These are phyloP conservation scores for Coemansia sp. DNA, from an alignment of 192 early-diverging fungal genomes.

Conservation along the genomic window DNA sequence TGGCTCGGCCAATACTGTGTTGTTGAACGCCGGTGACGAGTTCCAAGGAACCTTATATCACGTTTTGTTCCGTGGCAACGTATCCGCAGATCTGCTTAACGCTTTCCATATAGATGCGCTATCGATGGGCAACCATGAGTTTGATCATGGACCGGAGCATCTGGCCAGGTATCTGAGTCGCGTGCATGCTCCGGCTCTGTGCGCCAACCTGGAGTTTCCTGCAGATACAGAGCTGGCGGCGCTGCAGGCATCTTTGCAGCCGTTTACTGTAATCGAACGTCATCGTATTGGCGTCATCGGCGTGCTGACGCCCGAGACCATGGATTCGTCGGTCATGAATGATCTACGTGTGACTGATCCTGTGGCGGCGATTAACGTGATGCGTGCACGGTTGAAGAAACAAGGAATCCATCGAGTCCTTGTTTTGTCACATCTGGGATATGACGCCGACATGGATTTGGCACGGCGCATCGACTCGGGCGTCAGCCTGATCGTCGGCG, in stretches of 20 bases:
- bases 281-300: conserved; percentile 72
- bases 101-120: conserved; percentile 62
- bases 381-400: conserved; percentile 59
- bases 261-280: conserved; percentile 69
- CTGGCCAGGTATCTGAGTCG: conserved; percentile 59
- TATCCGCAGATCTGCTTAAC: conserved; percentile 64
- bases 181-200: conserved; percentile 66
- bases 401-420: conserved; percentile 71
- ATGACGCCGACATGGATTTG: conserved; percentile 63
- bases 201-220: conserved; percentile 64
- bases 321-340: conserved; percentile 59
- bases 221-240: conserved; percentile 33
- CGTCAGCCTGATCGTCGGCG: conserved; percentile 68
- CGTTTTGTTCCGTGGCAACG: conserved; percentile 64
- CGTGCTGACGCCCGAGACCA: conserved; percentile 62
- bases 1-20: conserved; percentile 52
- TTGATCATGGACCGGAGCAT: conserved; percentile 64
- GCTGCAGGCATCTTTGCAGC: conserved; percentile 60
- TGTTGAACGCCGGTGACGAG: conserved; percentile 79
- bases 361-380: conserved; percentile 58
- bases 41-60: conserved; percentile 66
- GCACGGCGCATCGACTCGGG: conserved; percentile 60
- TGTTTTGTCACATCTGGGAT: conserved; percentile 74
- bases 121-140: conserved; percentile 72
- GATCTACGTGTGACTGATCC: conserved; percentile 61